phyloP scores from a whole-genome alignment of 768 basidiomycete genomes.

The Boletus barrowsii region DNA sequence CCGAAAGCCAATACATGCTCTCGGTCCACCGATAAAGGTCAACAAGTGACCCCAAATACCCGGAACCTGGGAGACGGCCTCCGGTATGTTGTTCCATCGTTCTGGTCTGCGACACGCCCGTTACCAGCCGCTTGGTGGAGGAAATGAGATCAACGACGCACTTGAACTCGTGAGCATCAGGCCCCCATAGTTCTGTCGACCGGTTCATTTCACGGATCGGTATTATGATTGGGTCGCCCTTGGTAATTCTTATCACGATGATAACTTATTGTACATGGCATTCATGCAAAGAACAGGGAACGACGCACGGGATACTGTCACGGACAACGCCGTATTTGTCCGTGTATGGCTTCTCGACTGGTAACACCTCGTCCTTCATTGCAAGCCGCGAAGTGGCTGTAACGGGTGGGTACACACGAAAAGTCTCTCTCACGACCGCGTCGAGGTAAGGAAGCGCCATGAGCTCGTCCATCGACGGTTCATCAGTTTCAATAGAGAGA shows the following conservation, averaged over 20 bases:
- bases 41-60: slow-evolving; percentile 60
- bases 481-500: slow-evolving; percentile 47
- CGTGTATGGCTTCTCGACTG: slow-evolving; percentile 43
- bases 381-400: slow-evolving; percentile 42
- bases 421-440: slow-evolving; percentile 54
- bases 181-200: slow-evolving; percentile 55
- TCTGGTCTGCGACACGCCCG: slow-evolving; percentile 47
- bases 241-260: slow-evolving; percentile 31
- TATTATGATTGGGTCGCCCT: slow-evolving; percentile 47
- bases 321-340: slow-evolving; percentile 43
- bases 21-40: slow-evolving; percentile 63
- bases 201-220: slow-evolving; percentile 55
- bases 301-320: slow-evolving; percentile 37
- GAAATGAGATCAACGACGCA: slow-evolving; percentile 18
- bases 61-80: slow-evolving; percentile 44
- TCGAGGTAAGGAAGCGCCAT: slow-evolving; percentile 70
- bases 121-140: background rate
- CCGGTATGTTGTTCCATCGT: slow-evolving; percentile 53
- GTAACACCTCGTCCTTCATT: slow-evolving; percentile 51
- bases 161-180: slow-evolving; percentile 62
- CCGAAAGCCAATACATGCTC: slow-evolving; percentile 64
- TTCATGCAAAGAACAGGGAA: background rate
- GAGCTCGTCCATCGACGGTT: slow-evolving; percentile 67
- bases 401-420: slow-evolving; percentile 56
- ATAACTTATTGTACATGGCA: too few species aligned